These are phyloP conservation scores for Triticum turgidum DNA, from an alignment of 176 grass and related monocot species.

Conservation along the genomic window DNA sequence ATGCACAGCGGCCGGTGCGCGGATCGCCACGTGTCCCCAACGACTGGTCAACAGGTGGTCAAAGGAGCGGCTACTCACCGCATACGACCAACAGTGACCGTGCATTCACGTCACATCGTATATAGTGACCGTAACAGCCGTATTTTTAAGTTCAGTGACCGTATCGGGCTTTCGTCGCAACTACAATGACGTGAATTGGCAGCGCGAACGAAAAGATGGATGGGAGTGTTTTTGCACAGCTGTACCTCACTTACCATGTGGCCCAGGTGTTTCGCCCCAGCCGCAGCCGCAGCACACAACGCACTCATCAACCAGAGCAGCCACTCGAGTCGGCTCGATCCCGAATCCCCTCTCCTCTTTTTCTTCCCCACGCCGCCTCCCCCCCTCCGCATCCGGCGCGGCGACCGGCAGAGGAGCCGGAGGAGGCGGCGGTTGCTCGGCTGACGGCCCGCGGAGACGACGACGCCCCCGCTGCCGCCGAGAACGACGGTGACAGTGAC, in stretches of 20 bases:
- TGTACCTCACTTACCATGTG: conserved; percentile 18
- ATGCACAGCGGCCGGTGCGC: too few species aligned
- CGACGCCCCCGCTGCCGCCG: too few species aligned
- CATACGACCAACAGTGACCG: too few species aligned
- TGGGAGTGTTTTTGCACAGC: neutral
- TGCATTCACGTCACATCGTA: too few species aligned
- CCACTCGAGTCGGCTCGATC: conserved; percentile 7
- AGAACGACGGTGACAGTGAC: neutral
- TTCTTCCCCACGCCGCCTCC: neutral
- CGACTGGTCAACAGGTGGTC: too few species aligned
- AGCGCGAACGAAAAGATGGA: too few species aligned
- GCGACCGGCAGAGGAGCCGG: neutral
- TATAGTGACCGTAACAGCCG: too few species aligned
- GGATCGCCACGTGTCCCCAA: too few species aligned
- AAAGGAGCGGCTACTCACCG: too few species aligned
- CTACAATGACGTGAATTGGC: too few species aligned
- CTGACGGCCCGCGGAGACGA: neutral
- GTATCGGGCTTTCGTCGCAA: too few species aligned
- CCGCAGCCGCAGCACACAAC: neutral
- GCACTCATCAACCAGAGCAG: conserved; percentile 11
- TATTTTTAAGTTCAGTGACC: too few species aligned
- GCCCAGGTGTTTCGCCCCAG: neutral
- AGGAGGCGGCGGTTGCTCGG: neutral
- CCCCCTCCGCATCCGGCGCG: neutral
- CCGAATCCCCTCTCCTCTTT: neutral